Percentiles rank a stretch among this genome's conserved stretches.
These are phyloP conservation scores for Leonotis leonurus DNA, from an alignment of 257 asterid genomes.

Conservation along the genomic window DNA sequence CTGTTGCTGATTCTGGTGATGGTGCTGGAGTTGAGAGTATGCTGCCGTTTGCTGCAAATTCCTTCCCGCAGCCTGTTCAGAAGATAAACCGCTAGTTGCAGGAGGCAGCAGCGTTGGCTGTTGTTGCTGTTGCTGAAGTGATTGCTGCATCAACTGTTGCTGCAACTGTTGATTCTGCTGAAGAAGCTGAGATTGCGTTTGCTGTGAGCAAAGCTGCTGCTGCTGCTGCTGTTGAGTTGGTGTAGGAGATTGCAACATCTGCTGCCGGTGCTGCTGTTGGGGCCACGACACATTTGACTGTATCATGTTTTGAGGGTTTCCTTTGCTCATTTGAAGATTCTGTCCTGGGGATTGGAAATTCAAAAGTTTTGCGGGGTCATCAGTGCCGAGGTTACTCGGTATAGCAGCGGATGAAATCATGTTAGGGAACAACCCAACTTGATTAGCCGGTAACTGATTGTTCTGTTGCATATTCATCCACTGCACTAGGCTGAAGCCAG, in stretches of 20 bases:
- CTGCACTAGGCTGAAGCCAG: conserved; percentile 86
- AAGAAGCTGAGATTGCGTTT: conserved; percentile 15
- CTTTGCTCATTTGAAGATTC: conserved; percentile 54
- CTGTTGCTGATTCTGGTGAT: conserved; percentile 32
- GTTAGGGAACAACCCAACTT: conserved; percentile 40
- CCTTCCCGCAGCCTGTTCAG: conserved; percentile 38
- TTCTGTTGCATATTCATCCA: conserved; percentile 98
- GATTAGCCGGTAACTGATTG: conserved; percentile 47
- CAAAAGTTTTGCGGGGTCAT: conserved; percentile 65
- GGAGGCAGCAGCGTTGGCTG: conserved; percentile 30
- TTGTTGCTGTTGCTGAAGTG: conserved; percentile 31
- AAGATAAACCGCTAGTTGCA: conserved; percentile 23
- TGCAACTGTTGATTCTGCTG: conserved; percentile 26
- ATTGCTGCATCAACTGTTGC: conserved; percentile 6
- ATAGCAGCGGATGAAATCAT: conserved; percentile 27
- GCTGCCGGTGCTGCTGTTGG: conserved; percentile 60
- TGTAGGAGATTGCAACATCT: conserved; percentile 35
- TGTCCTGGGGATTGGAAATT: conserved; percentile 67
- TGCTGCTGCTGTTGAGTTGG: conserved; percentile 40
- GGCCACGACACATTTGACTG: conserved; percentile 42
- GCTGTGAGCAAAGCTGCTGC: conserved; percentile 28
- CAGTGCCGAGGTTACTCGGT: conserved; percentile 29
- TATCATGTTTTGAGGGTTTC: conserved; percentile 40
- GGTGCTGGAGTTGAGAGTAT: conserved; percentile 64
- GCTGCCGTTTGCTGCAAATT: conserved; percentile 40